These are phyloP conservation scores for Nicotiana tabacum DNA, from an alignment of 257 asterid species.

Conservation along the genomic window DNA sequence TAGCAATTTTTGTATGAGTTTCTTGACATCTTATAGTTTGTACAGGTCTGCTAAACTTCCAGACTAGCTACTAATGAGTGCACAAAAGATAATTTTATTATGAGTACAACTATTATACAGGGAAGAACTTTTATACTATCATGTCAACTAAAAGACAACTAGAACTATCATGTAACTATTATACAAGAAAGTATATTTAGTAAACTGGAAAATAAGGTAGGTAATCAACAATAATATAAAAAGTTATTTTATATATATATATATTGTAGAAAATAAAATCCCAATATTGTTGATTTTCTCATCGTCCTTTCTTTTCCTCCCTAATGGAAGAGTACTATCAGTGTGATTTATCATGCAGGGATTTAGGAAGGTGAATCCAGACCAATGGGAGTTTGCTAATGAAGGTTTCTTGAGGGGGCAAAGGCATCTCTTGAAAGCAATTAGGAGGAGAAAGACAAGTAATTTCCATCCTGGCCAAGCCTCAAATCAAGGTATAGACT, in stretches of 20 bases:
- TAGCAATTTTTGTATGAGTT: no score
- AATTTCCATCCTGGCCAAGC: conserved; percentile 10
- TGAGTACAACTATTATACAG: not conserved
- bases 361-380: conserved; percentile 43
- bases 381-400: conserved; percentile 52
- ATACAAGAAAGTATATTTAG: not conserved
- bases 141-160: not conserved
- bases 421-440: conserved; percentile 30
- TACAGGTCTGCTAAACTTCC: no score
- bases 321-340: conserved; percentile 8
- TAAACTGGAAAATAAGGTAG: no score
- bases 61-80: not conserved
- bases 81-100: not conserved
- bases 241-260: not conserved
- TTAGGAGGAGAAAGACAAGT: conserved; percentile 36
- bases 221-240: not conserved
- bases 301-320: not conserved
- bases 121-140: not conserved
- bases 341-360: conserved; percentile 32
- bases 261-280: not conserved
- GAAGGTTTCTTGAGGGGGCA: conserved; percentile 46
- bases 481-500: conserved; percentile 17
- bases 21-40: no score
- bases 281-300: not conserved
- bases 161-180: no score